Evolutionary conservation across 371 early-diverging fungal genomes (phyloP), one percentile per base, ranked within the genome.

Genomic region (Mortierella sp.): DNA sequence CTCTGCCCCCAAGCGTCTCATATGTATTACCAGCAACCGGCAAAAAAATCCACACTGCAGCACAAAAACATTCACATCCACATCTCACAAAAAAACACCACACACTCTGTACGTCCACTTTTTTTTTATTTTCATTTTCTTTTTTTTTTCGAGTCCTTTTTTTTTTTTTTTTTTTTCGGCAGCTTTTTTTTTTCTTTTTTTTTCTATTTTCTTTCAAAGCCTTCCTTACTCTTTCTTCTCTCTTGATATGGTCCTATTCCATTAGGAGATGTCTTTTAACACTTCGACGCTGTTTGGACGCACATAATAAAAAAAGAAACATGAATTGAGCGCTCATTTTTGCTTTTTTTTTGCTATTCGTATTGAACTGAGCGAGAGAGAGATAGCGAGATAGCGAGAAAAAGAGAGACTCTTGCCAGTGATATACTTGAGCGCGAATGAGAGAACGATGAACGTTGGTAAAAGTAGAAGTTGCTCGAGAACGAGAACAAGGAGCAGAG

Each of bases 281-380:
- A 34, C 58, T 58, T 58, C 16, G 58, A 58, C 58, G 34, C 55
- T 55, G 31, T 55, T 55, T 5, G 55, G 26, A 29, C 58, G 19
- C n/a, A 34, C 13, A n/a, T 16, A 58, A 58, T 58, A 58, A 58
- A 58, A 55, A 58, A 58, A 58, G 58, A 58, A 58, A 6, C 34
- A 58, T 14, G 58, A 53, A 29, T 16, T 58, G 58, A 58, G 58
- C 58, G 58, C 58, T 58, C 58, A 58, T 2, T 53, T 26, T 13
- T 29, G 16, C 31, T 29, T 29, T 58, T 34, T 53, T 13, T 11
- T 13, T 13, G 58, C 58, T 16, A 34, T 19, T n/a, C n/a, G 58
- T 31, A 58, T 58, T 34, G 34, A 6, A 34, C 19, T 34, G 34
- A 58, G 6, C 31, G 8, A 34, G 34, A 5, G 7, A 58, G 34